Evolutionary conservation across 495 filamentous ascomycete species (phyloP), one percentile per base, ranked within the genome.

Genomic region (Talaromyces proteolyticus): DNA sequence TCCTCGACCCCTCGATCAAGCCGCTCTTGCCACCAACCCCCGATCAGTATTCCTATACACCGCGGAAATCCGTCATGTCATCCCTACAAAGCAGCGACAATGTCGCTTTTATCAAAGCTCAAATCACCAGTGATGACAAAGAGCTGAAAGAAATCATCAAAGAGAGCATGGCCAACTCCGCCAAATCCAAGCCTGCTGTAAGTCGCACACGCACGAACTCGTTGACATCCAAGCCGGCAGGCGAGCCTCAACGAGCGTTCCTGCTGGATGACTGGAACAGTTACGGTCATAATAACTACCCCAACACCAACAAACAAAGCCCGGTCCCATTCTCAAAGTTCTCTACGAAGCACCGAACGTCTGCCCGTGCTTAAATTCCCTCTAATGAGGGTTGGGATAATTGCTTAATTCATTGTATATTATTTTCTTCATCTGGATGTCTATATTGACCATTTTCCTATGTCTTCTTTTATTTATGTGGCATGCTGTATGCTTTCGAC

Each of bases 51-150:
- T 4, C 60, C 1, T 96, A 96, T 59, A 80, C 68, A 0, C 78
- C 81, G 2, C 81, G 91, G 20, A 68, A 68, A n/a, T 81, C 91
- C 0, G 84, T 96, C 51, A 95, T 97, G 89, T 72, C 81, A 29
- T 63, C 75, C 18, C 70, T 92, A 0, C 62, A 76, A 44, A 62
- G 70, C 24, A 64, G 66, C n/a, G 67, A 74, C 21, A 72, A 82
- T 41, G 57, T 81, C 17, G 71, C 73, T 25, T 92, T 89, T 66
- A 75, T 97, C 36, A 82, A 76, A 57, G 91, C 91, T 5, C 91
- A 97, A 66, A 92, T 94, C 54, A 81, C 84, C 4, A 81, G 73
- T 44, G 79, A 88, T 49, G 85, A 89, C 42, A 74, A 75, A 14
- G 89, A 95, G 56, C 72, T 95, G 6, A 72, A 77, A 17, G 76